These are phyloP conservation scores for Ceratobasidium sp. DNA, from an alignment of 1,284 basidiomycete species.

Conservation along the genomic window DNA sequence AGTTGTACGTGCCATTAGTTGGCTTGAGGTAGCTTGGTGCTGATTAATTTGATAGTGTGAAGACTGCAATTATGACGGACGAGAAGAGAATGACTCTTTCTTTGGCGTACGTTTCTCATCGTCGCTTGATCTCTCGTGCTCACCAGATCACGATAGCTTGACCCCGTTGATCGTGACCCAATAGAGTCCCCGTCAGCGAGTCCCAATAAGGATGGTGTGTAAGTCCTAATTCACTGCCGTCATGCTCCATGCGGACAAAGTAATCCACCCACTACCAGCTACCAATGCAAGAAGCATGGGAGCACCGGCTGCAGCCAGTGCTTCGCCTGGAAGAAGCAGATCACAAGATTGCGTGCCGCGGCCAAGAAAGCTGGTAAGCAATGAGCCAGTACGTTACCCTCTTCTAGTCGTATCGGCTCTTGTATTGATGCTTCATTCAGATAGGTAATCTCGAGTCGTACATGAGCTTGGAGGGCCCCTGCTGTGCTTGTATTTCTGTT, in stretches of 20 bases:
- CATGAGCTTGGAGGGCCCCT: no score
- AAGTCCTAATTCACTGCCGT: no score
- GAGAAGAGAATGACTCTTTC: conserved; percentile 60
- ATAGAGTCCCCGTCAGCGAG: conserved; percentile 57
- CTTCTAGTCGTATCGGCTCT: no score
- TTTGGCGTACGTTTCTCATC: conserved; percentile 54
- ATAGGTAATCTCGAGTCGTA: no score
- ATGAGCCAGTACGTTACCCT: background rate
- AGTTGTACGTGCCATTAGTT: conserved; percentile 49
- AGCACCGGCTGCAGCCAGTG: conserved; percentile 58
- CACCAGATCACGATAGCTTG: conserved; percentile 53
- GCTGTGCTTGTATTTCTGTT: no score
- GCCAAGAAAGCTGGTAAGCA: conserved; percentile 44
- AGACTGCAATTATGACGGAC: conserved; percentile 56
- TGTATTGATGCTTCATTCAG: no score
- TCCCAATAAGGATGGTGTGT: conserved; percentile 56
- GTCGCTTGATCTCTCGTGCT: background rate
- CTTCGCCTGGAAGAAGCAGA: conserved; percentile 61
- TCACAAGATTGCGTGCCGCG: conserved; percentile 58
- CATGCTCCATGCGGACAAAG: no score
- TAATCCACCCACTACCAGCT: conserved; percentile 44
- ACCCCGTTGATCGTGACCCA: conserved; percentile 53
- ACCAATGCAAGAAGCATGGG: conserved; percentile 59
- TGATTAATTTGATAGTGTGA: conserved; percentile 54
- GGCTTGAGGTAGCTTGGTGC: background rate